Evolutionary conservation across 306 rosid species (phyloP).

Genomic region (Prunus padus): DNA sequence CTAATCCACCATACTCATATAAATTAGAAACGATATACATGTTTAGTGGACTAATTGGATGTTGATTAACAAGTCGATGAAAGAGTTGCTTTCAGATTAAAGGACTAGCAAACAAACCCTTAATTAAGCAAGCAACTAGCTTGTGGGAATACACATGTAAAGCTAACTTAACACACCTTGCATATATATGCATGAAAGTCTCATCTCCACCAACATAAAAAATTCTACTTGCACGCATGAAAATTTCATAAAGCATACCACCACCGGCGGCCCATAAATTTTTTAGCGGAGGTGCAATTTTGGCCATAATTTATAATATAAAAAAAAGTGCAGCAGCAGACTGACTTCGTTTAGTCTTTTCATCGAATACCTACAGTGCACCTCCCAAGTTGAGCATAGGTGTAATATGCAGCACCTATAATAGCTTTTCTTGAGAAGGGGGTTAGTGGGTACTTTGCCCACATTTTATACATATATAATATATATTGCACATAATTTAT

Average conservation of each 20-base stretch:
- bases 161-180: background rate
- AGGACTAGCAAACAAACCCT: conserved; percentile 9
- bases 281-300: too few relatives aligned
- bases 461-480: too few relatives aligned
- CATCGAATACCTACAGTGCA: too few relatives aligned
- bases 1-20: background rate
- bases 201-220: background rate
- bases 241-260: too few relatives aligned
- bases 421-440: too few relatives aligned
- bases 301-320: accelerated
- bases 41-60: background rate
- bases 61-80: background rate
- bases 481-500: too few relatives aligned
- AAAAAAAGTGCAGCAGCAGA: too few relatives aligned
- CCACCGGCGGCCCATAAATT: too few relatives aligned
- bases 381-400: too few relatives aligned
- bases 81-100: conserved; percentile 5
- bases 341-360: too few relatives aligned
- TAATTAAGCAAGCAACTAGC: background rate
- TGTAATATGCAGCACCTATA: too few relatives aligned
- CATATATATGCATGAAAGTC: background rate
- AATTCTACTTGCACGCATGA: background rate
- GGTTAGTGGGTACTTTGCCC: too few relatives aligned
- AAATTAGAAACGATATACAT: background rate
- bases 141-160: conserved; percentile 1